Base-by-base conservation (phyloP, 192 early-diverging fungal species). In the Gaertneriomyces semiglobifer region DNA sequence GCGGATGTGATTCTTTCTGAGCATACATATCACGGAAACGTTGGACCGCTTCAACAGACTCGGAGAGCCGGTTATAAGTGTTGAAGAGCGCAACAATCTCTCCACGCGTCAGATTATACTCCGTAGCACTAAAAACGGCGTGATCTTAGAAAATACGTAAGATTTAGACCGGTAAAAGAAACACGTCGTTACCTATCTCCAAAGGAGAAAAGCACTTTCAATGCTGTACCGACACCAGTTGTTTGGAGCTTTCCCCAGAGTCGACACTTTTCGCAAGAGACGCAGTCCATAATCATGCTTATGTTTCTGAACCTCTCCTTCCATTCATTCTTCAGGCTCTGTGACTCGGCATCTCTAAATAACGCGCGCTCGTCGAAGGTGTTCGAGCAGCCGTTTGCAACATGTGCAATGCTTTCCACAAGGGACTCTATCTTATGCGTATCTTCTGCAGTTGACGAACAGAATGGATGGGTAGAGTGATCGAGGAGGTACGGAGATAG, bases 241-340 rank as follows among this genome's bases (percentile, higher is more conserved):
- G 86, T 88, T 81, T 99, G 98, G 7, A 96, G 68, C 71, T 99
- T 99, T 25, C 98, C 98, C 98, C 98, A 99, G 41, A 99, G 77
- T 46, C 92, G 75, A 67, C 98, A 99, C 77, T 99, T 99, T 77
- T 99, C 94, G 72, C 98, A 99, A 1, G 89, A 92, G 20, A 97
- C 94, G 73, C 98, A 99, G 79, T 99, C 98, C 96, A 99, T 98
- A 73, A 99, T 96, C 19, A 86, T 75, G 10, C 96, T 92, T 16
- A 99, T 89, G 70, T 99, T 99, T 60, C 98, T 84, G 80, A 99
- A 99, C 66, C 88, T 86, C 33, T 87, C 81, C 72, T 93, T 86
- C 74, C 98, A 93, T 79, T 98, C 92, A 18, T 84, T 70, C 74
- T 93, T 92, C 14, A 97, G 56, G 25, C 18, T 10, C 9, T 5